Base-by-base conservation (phyloP, 2,329 filamentous ascomycete species). In the Fusarium sp. region DNA sequence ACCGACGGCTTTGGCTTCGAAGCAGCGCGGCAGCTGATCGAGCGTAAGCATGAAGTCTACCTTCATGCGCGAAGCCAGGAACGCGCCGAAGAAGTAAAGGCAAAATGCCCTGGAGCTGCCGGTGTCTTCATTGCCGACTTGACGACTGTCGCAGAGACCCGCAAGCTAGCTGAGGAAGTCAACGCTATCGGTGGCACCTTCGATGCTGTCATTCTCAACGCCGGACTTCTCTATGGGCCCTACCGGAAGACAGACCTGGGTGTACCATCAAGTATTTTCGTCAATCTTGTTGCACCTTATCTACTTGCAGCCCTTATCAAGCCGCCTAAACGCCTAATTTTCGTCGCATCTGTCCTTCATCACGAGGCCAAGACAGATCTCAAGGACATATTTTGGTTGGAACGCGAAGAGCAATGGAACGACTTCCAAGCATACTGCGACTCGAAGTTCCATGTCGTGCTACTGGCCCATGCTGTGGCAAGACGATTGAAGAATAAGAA, bases 1-100 rank as follows among this genome's bases (percentile, higher is more conserved):
- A 67, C 69, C 22, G 72, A 75, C 20, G 73, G 73, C 49, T 69
- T 75, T 30, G 73, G 72, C 54, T 59, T 72, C 20, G 68, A 68
- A 40, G 51, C 72, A 40, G 72, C 73, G 34, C 68, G 68, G n/a
- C 70, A 73, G 38, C 72, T 75, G 7, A 51, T 72, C 15, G 57
- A 74, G 29, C 66, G 66, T n/a, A 68, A 66, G 18, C 68, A 75
- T 49, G 56, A 60, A 24, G 73, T 75, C 59, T 71, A 70, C 44
- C 71, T 75, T 22, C 72, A 75, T 47, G 70, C 68, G 1, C 68
- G 71, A 16, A 74, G 54, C 22, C 57, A 68, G 25, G 45, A 66
- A 11, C 72, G 72, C 11, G 72, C 72, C 20, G 66, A 62, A 10
- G 55, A 73, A 18, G 66, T 65, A 18, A 63, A 54, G 46, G 60